These are phyloP conservation scores for Marasmius sp. DNA, from an alignment of 1,284 basidiomycete species.

Conservation along the genomic window DNA sequence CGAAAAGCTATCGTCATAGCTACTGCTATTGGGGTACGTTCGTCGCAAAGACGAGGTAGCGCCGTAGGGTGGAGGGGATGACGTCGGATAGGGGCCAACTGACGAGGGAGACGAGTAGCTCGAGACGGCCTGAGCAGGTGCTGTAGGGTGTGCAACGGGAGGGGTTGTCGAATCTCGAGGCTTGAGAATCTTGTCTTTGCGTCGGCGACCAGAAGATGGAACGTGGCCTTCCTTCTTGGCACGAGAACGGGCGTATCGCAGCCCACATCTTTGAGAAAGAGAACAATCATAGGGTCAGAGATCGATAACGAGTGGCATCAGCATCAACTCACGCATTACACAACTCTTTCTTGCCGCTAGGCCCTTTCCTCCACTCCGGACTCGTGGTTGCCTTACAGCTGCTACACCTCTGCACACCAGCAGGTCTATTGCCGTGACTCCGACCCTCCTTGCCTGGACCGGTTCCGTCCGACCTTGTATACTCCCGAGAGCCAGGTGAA, in stretches of 20 bases:
- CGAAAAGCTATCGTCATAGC: constrained; percentile 51
- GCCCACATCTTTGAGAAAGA: constrained; percentile 57
- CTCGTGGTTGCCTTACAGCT: constrained; percentile 84
- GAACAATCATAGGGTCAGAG: constrained; percentile 24
- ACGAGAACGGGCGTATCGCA: constrained; percentile 77
- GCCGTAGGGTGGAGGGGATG: constrained; percentile 8
- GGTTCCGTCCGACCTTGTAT: constrained; percentile 1
- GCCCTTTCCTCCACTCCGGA: constrained; percentile 94
- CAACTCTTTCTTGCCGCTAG: constrained; percentile 86
- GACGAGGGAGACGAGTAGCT: constrained; percentile 7
- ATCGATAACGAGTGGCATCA: constrained; percentile 21
- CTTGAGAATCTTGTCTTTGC: constrained; percentile 46
- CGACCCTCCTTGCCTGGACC: constrained; percentile 28
- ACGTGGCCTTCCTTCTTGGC: constrained; percentile 74
- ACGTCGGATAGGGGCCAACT: constrained; percentile 19
- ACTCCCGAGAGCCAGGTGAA: constrained; percentile 13
- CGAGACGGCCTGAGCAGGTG: constrained; percentile 2
- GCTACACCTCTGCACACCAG: constrained; percentile 73
- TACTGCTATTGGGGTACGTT: constrained; percentile 35
- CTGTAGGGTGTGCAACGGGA: constrained; percentile 36
- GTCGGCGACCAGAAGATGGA: constrained; percentile 20
- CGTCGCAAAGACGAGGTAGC: constrained; percentile 8
- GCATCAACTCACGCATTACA: constrained; percentile 82
- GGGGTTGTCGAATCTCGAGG: constrained; percentile 38
- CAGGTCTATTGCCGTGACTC: constrained; percentile 57